These are phyloP conservation scores for Talaromyces ruber DNA, from an alignment of 495 filamentous ascomycete species.

Conservation along the genomic window DNA sequence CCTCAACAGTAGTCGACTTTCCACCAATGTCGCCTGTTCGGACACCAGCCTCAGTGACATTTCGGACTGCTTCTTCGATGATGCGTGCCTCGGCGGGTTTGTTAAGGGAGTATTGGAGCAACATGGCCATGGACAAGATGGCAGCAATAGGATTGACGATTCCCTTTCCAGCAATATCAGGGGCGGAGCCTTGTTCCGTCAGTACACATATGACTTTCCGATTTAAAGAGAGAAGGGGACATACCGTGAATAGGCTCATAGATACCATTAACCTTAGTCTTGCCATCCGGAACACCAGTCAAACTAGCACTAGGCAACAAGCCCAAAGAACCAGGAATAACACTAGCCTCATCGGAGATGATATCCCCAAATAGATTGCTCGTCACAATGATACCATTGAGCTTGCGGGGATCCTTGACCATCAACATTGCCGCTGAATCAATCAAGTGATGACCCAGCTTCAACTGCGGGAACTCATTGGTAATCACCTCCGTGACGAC, in stretches of 20 bases:
- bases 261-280: constrained; percentile 56
- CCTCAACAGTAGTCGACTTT: constrained; percentile 38
- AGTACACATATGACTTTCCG: background rate
- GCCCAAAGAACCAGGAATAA: constrained; percentile 88
- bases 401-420: constrained; percentile 84
- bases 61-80: constrained; percentile 44
- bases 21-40: constrained; percentile 49
- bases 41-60: constrained; percentile 42
- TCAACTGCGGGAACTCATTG: constrained; percentile 83
- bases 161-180: constrained; percentile 70
- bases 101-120: constrained; percentile 47
- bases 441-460: constrained; percentile 84
- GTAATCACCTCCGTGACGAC: constrained; percentile 67
- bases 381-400: constrained; percentile 90
- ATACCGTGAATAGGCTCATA: constrained; percentile 97
- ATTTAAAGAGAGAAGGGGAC: constrained; percentile 14
- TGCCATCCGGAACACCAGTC: constrained; percentile 72
- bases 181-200: constrained; percentile 29
- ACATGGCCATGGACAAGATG: constrained; percentile 47
- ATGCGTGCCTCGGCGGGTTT: constrained; percentile 40
- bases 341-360: constrained; percentile 91
- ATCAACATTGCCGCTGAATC: constrained; percentile 95
- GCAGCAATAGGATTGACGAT: constrained; percentile 67
- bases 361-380: constrained; percentile 97
- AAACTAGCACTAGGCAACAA: constrained; percentile 85